A percentile compares a stretch with the other conserved stretches of the same genome.
phyloP scores from a whole-genome alignment of 352 stramenopile genomes.

The Phytophthora constricta region DNA sequence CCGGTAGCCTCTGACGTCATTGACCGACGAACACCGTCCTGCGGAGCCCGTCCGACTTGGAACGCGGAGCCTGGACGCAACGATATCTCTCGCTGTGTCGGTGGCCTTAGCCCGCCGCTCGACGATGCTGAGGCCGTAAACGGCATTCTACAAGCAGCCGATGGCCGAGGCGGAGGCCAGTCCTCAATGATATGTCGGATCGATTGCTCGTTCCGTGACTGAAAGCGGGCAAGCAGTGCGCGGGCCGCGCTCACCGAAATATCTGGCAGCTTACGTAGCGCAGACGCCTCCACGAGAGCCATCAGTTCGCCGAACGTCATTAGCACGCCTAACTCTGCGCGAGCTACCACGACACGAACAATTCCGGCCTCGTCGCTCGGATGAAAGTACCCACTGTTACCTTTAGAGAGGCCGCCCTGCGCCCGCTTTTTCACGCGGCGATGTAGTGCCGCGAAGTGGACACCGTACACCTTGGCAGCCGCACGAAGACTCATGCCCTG shows the following conservation, averaged over 20 bases:
- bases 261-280: conserved; percentile 67
- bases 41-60: neutral
- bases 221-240: conserved; percentile 55
- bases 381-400: conserved; percentile 45
- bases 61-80: too few species aligned
- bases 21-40: neutral
- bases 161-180: conserved; percentile 45
- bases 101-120: too few species aligned
- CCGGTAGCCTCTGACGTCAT: neutral
- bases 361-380: conserved; percentile 63
- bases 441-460: conserved; percentile 65
- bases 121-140: neutral
- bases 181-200: conserved; percentile 59
- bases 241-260: conserved; percentile 60
- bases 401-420: conserved; percentile 25
- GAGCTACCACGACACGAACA: conserved; percentile 61
- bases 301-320: conserved; percentile 76
- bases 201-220: conserved; percentile 58
- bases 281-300: conserved; percentile 55
- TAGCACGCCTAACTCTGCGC: conserved; percentile 61
- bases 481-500: conserved; percentile 67
- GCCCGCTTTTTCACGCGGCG: conserved; percentile 63
- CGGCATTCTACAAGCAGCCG: neutral
- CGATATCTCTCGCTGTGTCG: too few species aligned
- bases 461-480: conserved; percentile 51